Evolutionary conservation across 441 rosid species (phyloP), one percentile per base, ranked within the genome.

Genomic region (Viola pubescens): DNA sequence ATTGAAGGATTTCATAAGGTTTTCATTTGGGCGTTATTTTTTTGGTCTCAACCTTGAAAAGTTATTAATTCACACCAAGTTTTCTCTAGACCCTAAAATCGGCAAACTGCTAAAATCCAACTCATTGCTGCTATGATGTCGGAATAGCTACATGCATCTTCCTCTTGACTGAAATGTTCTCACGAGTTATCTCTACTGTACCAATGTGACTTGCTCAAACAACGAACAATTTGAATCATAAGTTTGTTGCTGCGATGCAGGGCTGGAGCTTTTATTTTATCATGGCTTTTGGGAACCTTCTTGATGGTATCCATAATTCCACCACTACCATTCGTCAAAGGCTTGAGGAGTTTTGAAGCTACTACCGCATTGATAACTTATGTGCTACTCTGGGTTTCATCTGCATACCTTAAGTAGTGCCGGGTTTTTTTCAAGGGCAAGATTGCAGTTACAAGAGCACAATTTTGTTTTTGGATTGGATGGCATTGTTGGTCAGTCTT

Each of bases 211-310:
- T 37, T 41, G 47, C 46, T 57, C 45, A 47, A n/a, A 43, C 4
- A 8, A 46, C 6, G 10, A 48, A 55, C 54, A 39, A n/a, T 54
- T 14, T 38, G 37, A 63, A 34, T 60, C 60, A 56, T 43, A n/a
- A 34, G 11, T 64, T 69, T 77, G 62, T 63, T 66, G n/a, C 44
- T 52, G 6, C 69, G 73, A 55, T 79, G 77, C 91, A 90, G 99
- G 75, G 82, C 65, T 56, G 97, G 88, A 78, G 78, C 88, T 67
- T 90, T 90, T 75, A 73, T 77, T 60, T 68, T 86, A 70, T 86
- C 97, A 44, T 94, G 99, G 99, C 75, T 90, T 69, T 52, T 94
- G 56, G 96, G 83, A 63, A 94, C 96, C 52, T 88, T 90, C 87
- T 85, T 94, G 79, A 88, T 90, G 99, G 96, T 90, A 48, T 75